phyloP scores from a whole-genome alignment of 164 flowering plant species.

The Tinospora cordifolia region DNA sequence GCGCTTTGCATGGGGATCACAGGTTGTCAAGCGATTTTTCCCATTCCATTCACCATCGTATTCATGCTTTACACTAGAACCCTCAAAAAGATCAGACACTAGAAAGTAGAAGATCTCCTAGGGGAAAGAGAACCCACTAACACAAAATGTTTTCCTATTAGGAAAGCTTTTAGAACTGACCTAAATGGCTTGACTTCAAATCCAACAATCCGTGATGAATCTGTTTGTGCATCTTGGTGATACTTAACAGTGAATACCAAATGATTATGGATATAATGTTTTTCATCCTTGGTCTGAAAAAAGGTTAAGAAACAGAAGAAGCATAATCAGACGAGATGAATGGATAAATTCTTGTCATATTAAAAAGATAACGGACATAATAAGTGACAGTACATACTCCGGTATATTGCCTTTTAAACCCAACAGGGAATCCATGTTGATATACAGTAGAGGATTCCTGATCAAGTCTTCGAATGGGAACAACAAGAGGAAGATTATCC shows the following conservation, averaged over 20 bases:
- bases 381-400: constrained; percentile 41
- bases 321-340: background rate
- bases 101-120: background rate
- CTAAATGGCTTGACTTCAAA: constrained; percentile 95
- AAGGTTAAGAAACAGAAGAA: background rate
- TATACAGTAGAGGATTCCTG: constrained; percentile 45
- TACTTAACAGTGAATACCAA: constrained; percentile 65
- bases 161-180: constrained; percentile 24
- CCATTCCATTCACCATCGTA: constrained; percentile 78
- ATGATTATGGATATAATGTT: constrained; percentile 81
- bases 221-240: constrained; percentile 56
- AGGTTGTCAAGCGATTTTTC: constrained; percentile 57
- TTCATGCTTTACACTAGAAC: constrained; percentile 71
- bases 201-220: constrained; percentile 78
- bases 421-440: constrained; percentile 76
- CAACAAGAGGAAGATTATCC: constrained; percentile 89
- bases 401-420: constrained; percentile 58
- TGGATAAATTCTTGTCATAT: background rate
- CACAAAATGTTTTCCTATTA: background rate
- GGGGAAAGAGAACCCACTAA: background rate
- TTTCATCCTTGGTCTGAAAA: constrained; percentile 72
- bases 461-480: constrained; percentile 53
- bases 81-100: constrained; percentile 9
- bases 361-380: background rate
- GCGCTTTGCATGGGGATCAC: constrained; percentile 79